phyloP scores from a whole-genome alignment of 305 asterid species.

The Plantago coronopus region DNA sequence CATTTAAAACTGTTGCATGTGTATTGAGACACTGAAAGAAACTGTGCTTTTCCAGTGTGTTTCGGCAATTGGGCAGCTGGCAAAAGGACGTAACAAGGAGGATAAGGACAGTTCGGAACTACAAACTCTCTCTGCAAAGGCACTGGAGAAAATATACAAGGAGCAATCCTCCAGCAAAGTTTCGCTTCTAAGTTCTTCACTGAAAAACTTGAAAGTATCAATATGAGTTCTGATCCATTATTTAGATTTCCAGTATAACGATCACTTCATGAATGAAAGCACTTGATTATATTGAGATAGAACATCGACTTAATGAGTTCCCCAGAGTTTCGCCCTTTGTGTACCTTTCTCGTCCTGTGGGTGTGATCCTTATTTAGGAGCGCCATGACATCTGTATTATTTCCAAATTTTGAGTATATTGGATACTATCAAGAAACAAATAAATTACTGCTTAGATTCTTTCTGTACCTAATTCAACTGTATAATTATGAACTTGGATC shows the following conservation, averaged over 20 bases:
- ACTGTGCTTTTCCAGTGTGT: conserved; percentile 46
- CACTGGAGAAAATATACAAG: conserved; percentile 71
- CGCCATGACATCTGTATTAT: too few species aligned
- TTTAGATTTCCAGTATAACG: conserved; percentile 1
- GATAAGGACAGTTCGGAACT: conserved; percentile 76
- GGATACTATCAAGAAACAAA: neutral
- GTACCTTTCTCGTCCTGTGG: conserved; percentile 5
- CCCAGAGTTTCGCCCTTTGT: neutral
- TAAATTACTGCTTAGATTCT: neutral
- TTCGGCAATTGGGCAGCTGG: conserved; percentile 71
- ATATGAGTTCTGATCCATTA: conserved; percentile 21
- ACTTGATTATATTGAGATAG: conserved; percentile 9
- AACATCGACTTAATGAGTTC: conserved; percentile 1
- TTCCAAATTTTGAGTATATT: too few species aligned
- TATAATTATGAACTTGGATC: too few species aligned
- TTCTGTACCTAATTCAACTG: too few species aligned
- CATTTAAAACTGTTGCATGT: neutral
- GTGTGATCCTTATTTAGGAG: neutral
- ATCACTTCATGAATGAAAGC: conserved; percentile 4
- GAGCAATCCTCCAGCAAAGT: conserved; percentile 58
- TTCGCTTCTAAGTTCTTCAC: conserved; percentile 46
- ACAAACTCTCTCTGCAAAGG: conserved; percentile 64
- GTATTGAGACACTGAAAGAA: conserved; percentile 19
- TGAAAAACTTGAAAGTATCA: conserved; percentile 68
- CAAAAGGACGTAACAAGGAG: conserved; percentile 84